These are phyloP conservation scores for Inga laurina DNA, from an alignment of 306 rosid species.

Conservation along the genomic window DNA sequence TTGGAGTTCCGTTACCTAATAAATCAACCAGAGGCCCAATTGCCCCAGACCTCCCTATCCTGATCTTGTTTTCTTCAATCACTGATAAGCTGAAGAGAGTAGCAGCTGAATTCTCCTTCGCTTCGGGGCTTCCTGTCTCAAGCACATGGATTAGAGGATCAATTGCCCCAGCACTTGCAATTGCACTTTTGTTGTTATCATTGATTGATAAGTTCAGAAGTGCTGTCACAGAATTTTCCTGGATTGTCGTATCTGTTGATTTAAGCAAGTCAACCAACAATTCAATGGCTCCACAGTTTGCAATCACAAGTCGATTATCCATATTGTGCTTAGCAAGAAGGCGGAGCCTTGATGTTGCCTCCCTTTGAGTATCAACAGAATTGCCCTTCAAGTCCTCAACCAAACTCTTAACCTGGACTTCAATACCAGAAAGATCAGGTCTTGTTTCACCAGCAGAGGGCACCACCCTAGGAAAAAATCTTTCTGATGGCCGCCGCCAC, in stretches of 20 bases:
- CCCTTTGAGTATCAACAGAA: constrained; percentile 73
- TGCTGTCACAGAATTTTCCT: constrained; percentile 96
- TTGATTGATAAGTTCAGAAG: constrained; percentile 92
- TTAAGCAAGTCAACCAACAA: constrained; percentile 72
- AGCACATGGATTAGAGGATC: constrained; percentile 91
- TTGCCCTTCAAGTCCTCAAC: constrained; percentile 69
- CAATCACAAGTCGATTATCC: constrained; percentile 93
- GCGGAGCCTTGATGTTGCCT: constrained; percentile 74
- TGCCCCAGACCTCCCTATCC: constrained; percentile 93
- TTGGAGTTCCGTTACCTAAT: constrained; percentile 87
- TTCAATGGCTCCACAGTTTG: constrained; percentile 78
- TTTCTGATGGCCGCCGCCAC: constrained; percentile 73
- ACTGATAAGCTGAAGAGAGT: constrained; percentile 95
- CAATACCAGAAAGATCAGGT: constrained; percentile 75
- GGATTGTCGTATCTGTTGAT: constrained; percentile 62
- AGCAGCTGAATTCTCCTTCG: constrained; percentile 97
- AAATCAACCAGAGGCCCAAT: constrained; percentile 86
- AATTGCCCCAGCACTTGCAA: constrained; percentile 83
- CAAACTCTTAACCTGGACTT: constrained; percentile 68
- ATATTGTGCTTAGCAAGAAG: constrained; percentile 81
- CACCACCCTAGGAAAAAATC: constrained; percentile 62
- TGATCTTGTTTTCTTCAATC: constrained; percentile 87
- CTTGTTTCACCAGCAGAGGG: constrained; percentile 60
- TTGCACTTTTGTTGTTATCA: constrained; percentile 77
- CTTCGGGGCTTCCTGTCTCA: constrained; percentile 86